These are phyloP conservation scores for Echinosophora koreensis DNA, from an alignment of 306 rosid genomes.

Conservation along the genomic window DNA sequence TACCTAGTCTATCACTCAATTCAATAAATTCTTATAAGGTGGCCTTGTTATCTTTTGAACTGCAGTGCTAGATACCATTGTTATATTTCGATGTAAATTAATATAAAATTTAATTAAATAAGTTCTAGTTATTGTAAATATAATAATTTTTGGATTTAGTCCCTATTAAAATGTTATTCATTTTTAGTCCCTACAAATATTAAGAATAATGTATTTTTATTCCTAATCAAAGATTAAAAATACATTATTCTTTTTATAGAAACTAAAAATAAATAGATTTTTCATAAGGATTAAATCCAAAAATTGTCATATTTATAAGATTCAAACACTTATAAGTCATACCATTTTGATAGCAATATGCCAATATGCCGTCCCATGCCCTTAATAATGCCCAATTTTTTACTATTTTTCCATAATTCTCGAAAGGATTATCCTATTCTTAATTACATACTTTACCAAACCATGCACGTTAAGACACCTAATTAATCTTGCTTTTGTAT, in stretches of 20 bases:
- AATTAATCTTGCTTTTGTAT: conserved; percentile 28
- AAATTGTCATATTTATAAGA: too few species aligned
- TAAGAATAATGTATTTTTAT: too few species aligned
- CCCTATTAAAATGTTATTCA: too few species aligned
- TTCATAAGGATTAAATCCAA: too few species aligned
- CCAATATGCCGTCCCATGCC: conserved; percentile 1
- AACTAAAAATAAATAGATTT: too few species aligned
- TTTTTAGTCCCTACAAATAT: too few species aligned
- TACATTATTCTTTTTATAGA: too few species aligned
- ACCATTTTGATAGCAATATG: conserved; percentile 15
- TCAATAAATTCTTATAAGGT: not conserved
- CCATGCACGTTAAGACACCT: conserved; percentile 21
- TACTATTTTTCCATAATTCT: conserved; percentile 11
- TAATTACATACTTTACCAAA: conserved; percentile 14
- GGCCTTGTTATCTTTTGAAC: conserved; percentile 12
- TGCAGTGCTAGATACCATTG: not conserved
- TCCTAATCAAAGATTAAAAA: too few species aligned
- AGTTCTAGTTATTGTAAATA: too few species aligned
- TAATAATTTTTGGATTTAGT: too few species aligned
- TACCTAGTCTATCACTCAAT: not conserved
- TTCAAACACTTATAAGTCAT: too few species aligned
- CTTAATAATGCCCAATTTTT: conserved; percentile 24
- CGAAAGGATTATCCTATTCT: not conserved
- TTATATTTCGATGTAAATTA: not conserved
- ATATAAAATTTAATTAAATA: not conserved